These are phyloP conservation scores for Verticillium isaacii DNA, from an alignment of 2,329 filamentous ascomycete genomes.

Conservation along the genomic window DNA sequence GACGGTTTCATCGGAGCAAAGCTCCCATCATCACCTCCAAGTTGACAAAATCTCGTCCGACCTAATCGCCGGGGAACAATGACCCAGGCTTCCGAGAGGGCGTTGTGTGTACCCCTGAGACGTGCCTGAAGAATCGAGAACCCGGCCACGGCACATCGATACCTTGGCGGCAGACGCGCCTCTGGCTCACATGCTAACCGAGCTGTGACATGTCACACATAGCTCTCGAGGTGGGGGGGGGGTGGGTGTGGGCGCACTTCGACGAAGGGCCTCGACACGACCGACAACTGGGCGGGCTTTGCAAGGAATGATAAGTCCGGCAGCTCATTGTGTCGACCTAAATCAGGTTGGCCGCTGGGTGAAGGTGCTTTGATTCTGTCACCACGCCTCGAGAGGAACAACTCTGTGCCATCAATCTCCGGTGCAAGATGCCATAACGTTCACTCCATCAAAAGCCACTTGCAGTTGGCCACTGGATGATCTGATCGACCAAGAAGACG, in stretches of 20 bases:
- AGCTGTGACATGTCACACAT: not conserved
- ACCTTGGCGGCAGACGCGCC: not conserved
- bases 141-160: not conserved
- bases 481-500: no score
- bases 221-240: not conserved
- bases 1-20: no score
- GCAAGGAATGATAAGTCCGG: not conserved
- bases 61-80: no score
- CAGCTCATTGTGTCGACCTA: not conserved
- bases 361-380: no score
- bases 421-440: no score
- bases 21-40: no score
- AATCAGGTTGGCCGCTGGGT: no score
- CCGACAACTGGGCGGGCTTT: not conserved
- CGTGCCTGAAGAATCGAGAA: not conserved
- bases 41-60: no score
- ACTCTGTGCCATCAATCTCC: not conserved
- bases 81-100: no score
- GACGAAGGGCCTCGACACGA: no score
- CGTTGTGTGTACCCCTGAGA: not conserved
- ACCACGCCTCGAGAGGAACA: not conserved
- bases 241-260: not conserved
- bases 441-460: no score
- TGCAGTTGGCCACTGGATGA: no score
- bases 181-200: not conserved